These are phyloP conservation scores for Pseudogymnoascus verrucosus DNA, from an alignment of 2,329 filamentous ascomycete genomes.

Conservation along the genomic window DNA sequence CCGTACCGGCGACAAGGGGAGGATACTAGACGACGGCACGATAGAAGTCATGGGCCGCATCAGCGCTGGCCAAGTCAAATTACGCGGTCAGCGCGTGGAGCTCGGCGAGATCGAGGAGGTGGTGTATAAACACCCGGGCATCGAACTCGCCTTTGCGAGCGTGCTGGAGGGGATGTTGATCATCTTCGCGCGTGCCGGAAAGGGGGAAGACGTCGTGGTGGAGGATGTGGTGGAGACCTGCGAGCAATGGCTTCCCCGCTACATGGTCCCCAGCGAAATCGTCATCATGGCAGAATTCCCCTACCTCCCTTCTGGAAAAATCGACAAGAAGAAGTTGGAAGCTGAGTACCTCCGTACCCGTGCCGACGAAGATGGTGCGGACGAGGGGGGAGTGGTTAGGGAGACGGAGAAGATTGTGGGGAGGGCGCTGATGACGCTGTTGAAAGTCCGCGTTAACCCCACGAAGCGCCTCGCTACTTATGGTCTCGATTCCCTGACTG, in stretches of 20 bases:
- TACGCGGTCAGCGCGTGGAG: conserved; percentile 76
- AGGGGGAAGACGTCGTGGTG: conserved; percentile 26
- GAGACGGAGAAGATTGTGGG: conserved; percentile 21
- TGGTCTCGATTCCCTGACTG: conserved; percentile 59
- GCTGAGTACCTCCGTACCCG: conserved; percentile 39
- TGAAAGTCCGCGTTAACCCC: conserved; percentile 25
- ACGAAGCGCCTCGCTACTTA: conserved; percentile 40
- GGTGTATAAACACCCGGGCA: conserved; percentile 50
- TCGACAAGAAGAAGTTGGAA: conserved; percentile 61
- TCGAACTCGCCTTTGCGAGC: conserved; percentile 58
- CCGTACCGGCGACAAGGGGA: conserved; percentile 50
- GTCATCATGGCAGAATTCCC: conserved; percentile 58
- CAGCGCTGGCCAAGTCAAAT: conserved; percentile 72
- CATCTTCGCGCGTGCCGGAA: conserved; percentile 49
- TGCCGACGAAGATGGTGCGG: background rate
- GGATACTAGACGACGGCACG: conserved; percentile 55
- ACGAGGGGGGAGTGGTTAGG: conserved; percentile 13
- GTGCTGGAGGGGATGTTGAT: conserved; percentile 64
- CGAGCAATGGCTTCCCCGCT: conserved; percentile 66
- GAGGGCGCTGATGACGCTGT: conserved; percentile 17
- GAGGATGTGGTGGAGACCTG: conserved; percentile 50
- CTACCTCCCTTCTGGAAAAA: conserved; percentile 73
- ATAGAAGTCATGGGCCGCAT: conserved; percentile 82
- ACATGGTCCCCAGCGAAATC: conserved; percentile 75
- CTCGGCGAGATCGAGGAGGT: conserved; percentile 72